Evolutionary conservation across 352 stramenopile genomes (phyloP), one percentile per base, ranked within the genome.

Genomic region (Plasmopara viticola): DNA sequence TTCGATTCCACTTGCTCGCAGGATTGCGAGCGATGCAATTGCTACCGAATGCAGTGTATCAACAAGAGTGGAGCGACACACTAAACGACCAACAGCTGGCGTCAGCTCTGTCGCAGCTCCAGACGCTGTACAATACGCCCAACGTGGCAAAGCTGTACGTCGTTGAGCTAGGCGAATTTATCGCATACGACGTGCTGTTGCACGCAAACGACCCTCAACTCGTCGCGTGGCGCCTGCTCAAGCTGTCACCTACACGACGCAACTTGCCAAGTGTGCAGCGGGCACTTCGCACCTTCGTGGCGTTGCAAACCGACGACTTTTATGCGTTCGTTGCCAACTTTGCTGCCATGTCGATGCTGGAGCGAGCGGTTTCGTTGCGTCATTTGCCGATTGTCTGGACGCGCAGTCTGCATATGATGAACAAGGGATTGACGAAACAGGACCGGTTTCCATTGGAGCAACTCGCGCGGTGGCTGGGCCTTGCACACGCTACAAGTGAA

Each of bases 1-100:
- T 57, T 29, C 58, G 79, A 8, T 90, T 90, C 47, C 71, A 90
- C 62, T 30, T 82, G 17, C 40, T 86, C 46, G 58, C 76, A 12
- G 69, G 68, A 40, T 46, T 83, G 17, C 56, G 58, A 3, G 65
- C 74, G 1, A 35, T 61, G 10, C 66, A 74, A 43, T 51, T 87
- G 12, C 37, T 86, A 20, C 39, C 14, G 5, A 47, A 20, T 34
- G 49, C 34, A 5, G 46, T 58, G 10, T 18, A 41, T 15, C 37
- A 55, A 35, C 44, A 64, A 39, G 55, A 73, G 14, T 90, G 79
- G 79, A 90, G 79, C 45, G 74, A 87, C 52, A 72, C 67, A 33
- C 57, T 90, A 9, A 84, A 90, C 47, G 66, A 86, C 48, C 68
- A 90, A 40, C 79, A 90, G 51, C 61, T 90, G 25, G 60, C 57